A percentile compares a stretch with the other conserved stretches of the same genome.
Conservation (phyloP, 2,329 filamentous ascomycete genomes). For the Alternaria arborescens region DNA sequence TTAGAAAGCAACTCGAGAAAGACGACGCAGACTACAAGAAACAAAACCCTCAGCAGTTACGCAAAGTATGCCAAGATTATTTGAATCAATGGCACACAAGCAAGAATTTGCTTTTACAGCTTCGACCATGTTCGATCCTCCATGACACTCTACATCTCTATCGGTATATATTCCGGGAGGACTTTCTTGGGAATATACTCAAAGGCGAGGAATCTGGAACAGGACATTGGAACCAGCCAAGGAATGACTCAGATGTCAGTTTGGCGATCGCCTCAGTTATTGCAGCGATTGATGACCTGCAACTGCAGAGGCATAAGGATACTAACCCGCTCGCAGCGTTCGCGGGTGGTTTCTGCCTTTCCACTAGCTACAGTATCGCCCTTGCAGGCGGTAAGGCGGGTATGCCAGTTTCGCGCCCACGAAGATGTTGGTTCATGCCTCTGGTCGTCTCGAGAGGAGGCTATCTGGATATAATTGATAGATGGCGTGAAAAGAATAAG, state of each 20-base stretch:
- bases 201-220: too few species aligned
- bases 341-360: slow-evolving; percentile 13
- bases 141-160: too few species aligned
- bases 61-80: too few species aligned
- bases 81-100: too few species aligned
- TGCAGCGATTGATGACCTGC: slow-evolving; percentile 17
- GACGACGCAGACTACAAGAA: neutral
- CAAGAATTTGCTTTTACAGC: too few species aligned
- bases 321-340: neutral
- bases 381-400: neutral
- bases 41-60: too few species aligned
- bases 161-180: too few species aligned
- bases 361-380: neutral
- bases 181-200: too few species aligned
- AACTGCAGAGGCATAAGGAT: neutral
- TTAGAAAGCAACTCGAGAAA: neutral
- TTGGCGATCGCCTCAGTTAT: slow-evolving; percentile 20
- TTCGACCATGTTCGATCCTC: too few species aligned
- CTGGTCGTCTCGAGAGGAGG: neutral
- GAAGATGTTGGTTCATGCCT: slow-evolving; percentile 25
- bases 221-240: too few species aligned
- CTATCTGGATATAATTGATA: neutral
- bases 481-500: neutral
- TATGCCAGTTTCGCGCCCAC: slow-evolving; percentile 1
- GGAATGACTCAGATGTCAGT: neutral